Conservation (phyloP, 1,139 yeast genomes). For the Scheffersomyces segobiensis region DNA sequence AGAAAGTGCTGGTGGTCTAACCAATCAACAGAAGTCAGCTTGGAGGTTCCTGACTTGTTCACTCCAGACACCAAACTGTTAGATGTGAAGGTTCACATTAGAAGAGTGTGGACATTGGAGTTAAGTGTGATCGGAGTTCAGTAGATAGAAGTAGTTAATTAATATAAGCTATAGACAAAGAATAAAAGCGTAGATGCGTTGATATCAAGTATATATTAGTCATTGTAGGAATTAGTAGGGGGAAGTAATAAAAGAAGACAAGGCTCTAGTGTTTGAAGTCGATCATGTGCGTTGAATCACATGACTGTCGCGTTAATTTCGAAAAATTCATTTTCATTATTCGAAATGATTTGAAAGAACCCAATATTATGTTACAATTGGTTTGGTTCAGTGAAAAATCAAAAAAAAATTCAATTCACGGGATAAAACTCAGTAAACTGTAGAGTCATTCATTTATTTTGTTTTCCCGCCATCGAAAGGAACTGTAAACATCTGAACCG, state of each 20-base stretch:
- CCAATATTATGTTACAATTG: not conserved
- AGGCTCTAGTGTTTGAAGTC: too few species aligned
- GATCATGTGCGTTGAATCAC: not conserved
- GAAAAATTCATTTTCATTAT: not conserved
- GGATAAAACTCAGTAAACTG: too few species aligned
- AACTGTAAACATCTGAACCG: not conserved
- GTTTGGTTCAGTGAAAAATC: not conserved
- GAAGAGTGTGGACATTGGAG: conserved; percentile 87
- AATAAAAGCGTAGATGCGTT: not conserved
- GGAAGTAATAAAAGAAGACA: too few species aligned
- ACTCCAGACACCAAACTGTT: conserved; percentile 16
- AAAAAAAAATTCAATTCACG: not conserved
- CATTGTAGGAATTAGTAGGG: too few species aligned
- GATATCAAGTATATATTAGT: too few species aligned
- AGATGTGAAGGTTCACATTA: conserved; percentile 59
- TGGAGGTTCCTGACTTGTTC: conserved; percentile 31
- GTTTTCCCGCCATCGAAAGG: not conserved
- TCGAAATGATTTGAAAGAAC: not conserved
- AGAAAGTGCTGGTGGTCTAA: conserved; percentile 99
- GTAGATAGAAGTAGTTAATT: conserved; percentile 13
- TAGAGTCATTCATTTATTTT: too few species aligned
- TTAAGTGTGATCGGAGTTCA: conserved; percentile 62
- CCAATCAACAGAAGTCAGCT: conserved; percentile 54
- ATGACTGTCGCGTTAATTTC: not conserved
- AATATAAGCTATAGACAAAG: not conserved